A percentile compares a stretch with the other conserved stretches of the same genome.
Conservation (phyloP, 2,329 filamentous ascomycete genomes). For the Exophiala calicioides region DNA sequence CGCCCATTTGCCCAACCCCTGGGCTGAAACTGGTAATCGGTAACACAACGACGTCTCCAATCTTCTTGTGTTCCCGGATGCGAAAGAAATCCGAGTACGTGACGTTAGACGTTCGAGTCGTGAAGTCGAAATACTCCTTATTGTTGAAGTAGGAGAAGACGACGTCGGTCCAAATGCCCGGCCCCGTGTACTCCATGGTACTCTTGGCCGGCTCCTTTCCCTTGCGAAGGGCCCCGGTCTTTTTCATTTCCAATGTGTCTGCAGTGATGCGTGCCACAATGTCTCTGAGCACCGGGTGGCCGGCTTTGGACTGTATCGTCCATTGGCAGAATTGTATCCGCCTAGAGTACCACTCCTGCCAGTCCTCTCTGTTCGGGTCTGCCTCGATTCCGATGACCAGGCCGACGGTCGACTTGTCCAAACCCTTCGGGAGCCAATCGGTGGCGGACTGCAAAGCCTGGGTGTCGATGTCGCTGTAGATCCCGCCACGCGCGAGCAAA, state of each 20-base stretch:
- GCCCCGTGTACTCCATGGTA: conserved; percentile 92
- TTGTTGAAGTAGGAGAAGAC: conserved; percentile 96
- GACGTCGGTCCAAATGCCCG: conserved; percentile 89
- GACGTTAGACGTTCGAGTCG: conserved; percentile 63
- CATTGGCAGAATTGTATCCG: conserved; percentile 98
- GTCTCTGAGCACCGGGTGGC: conserved; percentile 86
- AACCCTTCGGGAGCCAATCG: conserved; percentile 80
- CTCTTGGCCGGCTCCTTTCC: conserved; percentile 63
- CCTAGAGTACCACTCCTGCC: conserved; percentile 93
- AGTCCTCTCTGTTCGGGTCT: conserved; percentile 88
- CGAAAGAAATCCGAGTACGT: conserved; percentile 87
- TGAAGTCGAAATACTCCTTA: conserved; percentile 82
- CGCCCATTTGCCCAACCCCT: conserved; percentile 89
- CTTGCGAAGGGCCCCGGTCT: conserved; percentile 62
- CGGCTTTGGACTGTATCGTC: conserved; percentile 95
- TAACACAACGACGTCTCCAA: conserved; percentile 89
- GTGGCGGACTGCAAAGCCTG: conserved; percentile 76
- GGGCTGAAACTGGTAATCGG: conserved; percentile 98
- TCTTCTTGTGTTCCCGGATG: conserved; percentile 77
- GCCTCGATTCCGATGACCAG: conserved; percentile 94
- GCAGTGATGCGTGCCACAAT: conserved; percentile 84
- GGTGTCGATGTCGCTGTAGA: conserved; percentile 94
- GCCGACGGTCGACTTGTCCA: conserved; percentile 76
- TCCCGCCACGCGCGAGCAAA: conserved; percentile 73
- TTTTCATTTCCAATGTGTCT: conserved; percentile 74